Percentiles rank a stretch among this genome's conserved stretches.
These are phyloP conservation scores for Ziziphus jujuba DNA, from an alignment of 306 rosid species.

Conservation along the genomic window DNA sequence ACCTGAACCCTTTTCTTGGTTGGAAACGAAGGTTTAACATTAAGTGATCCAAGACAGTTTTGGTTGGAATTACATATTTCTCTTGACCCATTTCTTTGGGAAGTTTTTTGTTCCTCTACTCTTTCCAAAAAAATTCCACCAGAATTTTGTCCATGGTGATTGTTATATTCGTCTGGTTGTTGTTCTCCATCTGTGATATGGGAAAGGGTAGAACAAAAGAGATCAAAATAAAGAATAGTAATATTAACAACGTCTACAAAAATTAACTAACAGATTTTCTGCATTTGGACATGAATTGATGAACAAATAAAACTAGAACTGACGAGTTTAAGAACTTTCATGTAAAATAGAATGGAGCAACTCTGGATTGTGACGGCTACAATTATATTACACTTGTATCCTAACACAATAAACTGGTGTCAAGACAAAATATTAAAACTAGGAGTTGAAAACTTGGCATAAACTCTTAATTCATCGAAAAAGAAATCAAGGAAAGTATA, in stretches of 20 bases:
- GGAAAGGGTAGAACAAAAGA: background rate
- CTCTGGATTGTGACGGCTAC: background rate
- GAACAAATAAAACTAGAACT: too few species aligned
- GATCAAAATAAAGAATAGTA: background rate
- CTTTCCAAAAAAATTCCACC: slow-evolving; percentile 24
- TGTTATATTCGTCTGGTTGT: slow-evolving; percentile 36
- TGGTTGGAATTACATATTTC: slow-evolving; percentile 23
- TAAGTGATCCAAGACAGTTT: slow-evolving; percentile 31
- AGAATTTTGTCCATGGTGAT: slow-evolving; percentile 21
- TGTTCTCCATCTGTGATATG: slow-evolving; percentile 42
- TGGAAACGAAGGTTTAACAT: slow-evolving; percentile 73
- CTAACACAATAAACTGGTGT: background rate
- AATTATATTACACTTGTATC: slow-evolving; percentile 6
- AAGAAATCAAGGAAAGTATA: too few species aligned
- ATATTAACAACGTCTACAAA: background rate
- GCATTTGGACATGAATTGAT: background rate
- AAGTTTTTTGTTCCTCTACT: slow-evolving; percentile 20
- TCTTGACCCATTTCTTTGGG: slow-evolving; percentile 30
- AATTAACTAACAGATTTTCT: background rate
- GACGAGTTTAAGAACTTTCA: background rate
- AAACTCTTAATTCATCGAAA: background rate
- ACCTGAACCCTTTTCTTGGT: slow-evolving; percentile 94
- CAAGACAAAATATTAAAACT: slow-evolving; percentile 1
- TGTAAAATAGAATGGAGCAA: background rate
- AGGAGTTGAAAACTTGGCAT: background rate